These are phyloP conservation scores for Sclerotinia sclerotiorum DNA, from an alignment of 2,329 filamentous ascomycete species.

Conservation along the genomic window DNA sequence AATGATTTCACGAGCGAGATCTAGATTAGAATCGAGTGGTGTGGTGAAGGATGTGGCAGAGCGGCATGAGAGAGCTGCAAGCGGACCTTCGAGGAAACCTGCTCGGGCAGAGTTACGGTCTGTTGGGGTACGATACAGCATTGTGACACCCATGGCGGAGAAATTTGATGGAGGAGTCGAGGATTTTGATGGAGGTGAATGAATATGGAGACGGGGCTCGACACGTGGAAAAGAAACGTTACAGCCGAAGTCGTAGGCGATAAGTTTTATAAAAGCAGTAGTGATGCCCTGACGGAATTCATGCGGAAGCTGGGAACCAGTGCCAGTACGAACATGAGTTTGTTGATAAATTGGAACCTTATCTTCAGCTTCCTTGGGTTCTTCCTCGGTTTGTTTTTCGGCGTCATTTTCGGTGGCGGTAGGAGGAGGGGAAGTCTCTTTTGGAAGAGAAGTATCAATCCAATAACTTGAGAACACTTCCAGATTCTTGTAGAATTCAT, in stretches of 20 bases:
- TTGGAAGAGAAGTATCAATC: constrained; percentile 55
- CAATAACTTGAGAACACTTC: constrained; percentile 60
- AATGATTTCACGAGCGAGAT: constrained; percentile 60
- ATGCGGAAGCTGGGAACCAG: constrained; percentile 57
- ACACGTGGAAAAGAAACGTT: constrained; percentile 56
- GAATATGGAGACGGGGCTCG: constrained; percentile 59
- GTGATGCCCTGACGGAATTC: constrained; percentile 59
- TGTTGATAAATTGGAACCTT: constrained; percentile 28
- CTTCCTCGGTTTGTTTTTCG: constrained; percentile 24
- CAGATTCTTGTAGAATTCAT: constrained; percentile 65
- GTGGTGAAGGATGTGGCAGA: constrained; percentile 54
- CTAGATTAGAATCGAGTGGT: constrained; percentile 59
- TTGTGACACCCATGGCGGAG: constrained; percentile 54
- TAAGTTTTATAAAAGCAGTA: constrained; percentile 61
- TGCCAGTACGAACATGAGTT: constrained; percentile 45
- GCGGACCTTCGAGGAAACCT: constrained; percentile 60
- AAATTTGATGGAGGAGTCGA: constrained; percentile 49
- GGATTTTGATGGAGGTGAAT: constrained; percentile 38
- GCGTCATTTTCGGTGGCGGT: constrained; percentile 10
- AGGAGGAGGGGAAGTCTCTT: constrained; percentile 29
- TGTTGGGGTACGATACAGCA: constrained; percentile 59
- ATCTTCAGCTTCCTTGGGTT: constrained; percentile 25
- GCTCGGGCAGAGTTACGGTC: constrained; percentile 60
- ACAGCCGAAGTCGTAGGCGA: constrained; percentile 66
- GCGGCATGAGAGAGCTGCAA: constrained; percentile 60